Evolutionary conservation across 106 monocot genomes (phyloP), one percentile per base, ranked within the genome.

Genomic region (Dendrobium officinale): DNA sequence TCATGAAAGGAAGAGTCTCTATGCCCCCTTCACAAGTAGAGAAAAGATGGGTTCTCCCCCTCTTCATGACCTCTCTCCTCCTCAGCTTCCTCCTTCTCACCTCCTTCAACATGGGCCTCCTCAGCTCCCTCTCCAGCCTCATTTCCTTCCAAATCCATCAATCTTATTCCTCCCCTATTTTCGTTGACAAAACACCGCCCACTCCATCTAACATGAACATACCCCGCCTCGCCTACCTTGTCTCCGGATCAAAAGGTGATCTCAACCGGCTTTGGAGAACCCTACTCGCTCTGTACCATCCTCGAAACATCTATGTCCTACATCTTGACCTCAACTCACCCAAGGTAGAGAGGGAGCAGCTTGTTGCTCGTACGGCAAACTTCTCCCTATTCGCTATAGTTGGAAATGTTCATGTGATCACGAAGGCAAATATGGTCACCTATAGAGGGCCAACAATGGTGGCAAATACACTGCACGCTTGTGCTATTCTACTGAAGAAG

Each of bases 41-140:
- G 31, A 82, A 68, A 48, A 78, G 29, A 82, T 82, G 77, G 77
- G 70, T 45, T 31, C 77, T 68, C 54, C 56, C 75, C n/a, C 55
- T 75, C 26, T 56, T 37, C 29, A 10, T 82, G 19, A 41, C 42
- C 68, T 82, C 77, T 4, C 54, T 82, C 19, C 24, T 51, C 22
- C 24, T 51, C 54, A 77, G 67, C 77, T 54, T 82, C 82, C 20
- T 82, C 77, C 77, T 82, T 3, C 61, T 61, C 81, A 43, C 72
- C 1, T 82, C 77, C 48, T 55, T 82, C 70, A 82, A 82, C 77
- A 70, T 82, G 51, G 77, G 82, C 70, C 77, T 82, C 70, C 72
- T 77, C 48, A 77, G 64, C 56, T 81, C 80, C 7, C 80, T 74
- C 80, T 37, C 70, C 18, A 70, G 67, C 82, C 54, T 70, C 77